A percentile compares a stretch with the other conserved stretches of the same genome.
Evolutionary conservation across 176 grass and related monocot species (phyloP).

Genomic region (Olyra latifolia): DNA sequence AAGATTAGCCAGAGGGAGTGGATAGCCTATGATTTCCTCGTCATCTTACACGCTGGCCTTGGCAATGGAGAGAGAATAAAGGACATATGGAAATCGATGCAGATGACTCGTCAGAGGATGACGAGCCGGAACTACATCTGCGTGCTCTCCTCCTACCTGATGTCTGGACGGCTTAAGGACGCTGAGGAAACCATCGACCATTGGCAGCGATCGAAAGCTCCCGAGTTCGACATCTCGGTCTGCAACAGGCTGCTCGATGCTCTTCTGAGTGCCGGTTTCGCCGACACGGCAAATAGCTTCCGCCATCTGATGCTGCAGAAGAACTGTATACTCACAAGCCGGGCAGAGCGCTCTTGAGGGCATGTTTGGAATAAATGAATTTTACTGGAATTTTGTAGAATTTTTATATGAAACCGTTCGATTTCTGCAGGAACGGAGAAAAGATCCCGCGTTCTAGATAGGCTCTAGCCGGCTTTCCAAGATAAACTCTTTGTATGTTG

Average conservation of each 20-base stretch:
- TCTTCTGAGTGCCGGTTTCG: slow-evolving; percentile 39
- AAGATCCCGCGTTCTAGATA: too few species aligned
- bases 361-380: neutral
- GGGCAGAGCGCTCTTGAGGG: slow-evolving; percentile 2
- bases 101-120: slow-evolving; percentile 63
- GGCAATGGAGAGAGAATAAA: slow-evolving; percentile 61
- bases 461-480: neutral
- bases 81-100: slow-evolving; percentile 87
- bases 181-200: slow-evolving; percentile 58
- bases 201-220: slow-evolving; percentile 66
- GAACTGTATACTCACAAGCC: slow-evolving; percentile 50
- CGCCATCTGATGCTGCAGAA: slow-evolving; percentile 59
- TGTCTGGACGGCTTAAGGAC: slow-evolving; percentile 51
- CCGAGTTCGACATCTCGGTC: slow-evolving; percentile 64
- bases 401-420: too few species aligned
- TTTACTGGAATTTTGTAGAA: too few species aligned
- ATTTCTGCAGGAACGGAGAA: too few species aligned
- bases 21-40: slow-evolving; percentile 77
- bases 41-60: slow-evolving; percentile 57
- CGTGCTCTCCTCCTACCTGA: slow-evolving; percentile 60
- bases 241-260: slow-evolving; percentile 59
- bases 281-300: slow-evolving; percentile 46
- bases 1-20: slow-evolving; percentile 76
- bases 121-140: slow-evolving; percentile 67
- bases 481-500: neutral